Evolutionary conservation across 345 rosid genomes (phyloP).

Genomic region (Dimocarpus longan): DNA sequence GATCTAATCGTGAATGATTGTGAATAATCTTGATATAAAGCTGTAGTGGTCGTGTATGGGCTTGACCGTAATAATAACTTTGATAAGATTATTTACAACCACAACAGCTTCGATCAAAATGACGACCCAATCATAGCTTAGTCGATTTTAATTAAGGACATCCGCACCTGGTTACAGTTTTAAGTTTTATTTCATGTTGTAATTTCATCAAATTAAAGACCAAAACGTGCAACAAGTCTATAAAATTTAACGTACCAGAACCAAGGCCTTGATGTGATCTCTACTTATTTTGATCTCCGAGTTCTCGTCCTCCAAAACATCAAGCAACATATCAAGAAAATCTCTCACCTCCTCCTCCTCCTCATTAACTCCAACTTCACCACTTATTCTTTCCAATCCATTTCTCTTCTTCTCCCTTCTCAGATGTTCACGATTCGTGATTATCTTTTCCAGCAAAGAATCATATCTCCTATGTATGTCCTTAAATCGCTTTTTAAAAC

Average conservation of each 20-base stretch:
- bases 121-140: too few species aligned
- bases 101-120: neutral
- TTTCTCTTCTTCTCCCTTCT: conserved; percentile 26
- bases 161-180: too few species aligned
- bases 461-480: conserved; percentile 35
- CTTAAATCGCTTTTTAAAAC: conserved; percentile 31
- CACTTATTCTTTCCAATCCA: neutral
- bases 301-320: conserved; percentile 33
- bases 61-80: neutral
- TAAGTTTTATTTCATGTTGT: neutral
- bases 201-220: neutral
- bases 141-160: too few species aligned
- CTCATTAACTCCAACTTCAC: neutral
- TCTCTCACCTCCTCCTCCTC: conserved; percentile 30
- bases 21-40: neutral
- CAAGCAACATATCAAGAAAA: conserved; percentile 45
- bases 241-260: conserved; percentile 26
- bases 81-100: too few species aligned
- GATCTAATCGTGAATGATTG: neutral
- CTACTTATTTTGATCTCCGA: conserved; percentile 35
- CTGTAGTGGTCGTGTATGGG: neutral
- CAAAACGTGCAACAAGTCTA: neutral
- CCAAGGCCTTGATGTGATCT: conserved; percentile 41
- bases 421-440: conserved; percentile 29
- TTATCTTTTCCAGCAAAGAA: conserved; percentile 40